phyloP scores from a whole-genome alignment of 257 asterid genomes.

The Solanum gandarillasii region DNA sequence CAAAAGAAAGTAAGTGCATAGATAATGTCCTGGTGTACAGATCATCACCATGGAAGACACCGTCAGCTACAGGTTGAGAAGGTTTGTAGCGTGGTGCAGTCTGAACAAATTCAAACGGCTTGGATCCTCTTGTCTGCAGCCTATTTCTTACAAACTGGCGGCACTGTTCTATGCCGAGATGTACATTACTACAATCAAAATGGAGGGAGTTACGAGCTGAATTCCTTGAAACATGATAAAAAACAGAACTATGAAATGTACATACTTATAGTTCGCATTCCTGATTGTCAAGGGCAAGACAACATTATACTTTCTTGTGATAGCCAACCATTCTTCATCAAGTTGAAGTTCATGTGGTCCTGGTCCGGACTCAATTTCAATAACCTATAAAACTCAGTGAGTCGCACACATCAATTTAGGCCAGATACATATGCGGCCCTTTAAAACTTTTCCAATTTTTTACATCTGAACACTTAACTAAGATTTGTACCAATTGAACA shows the following conservation, averaged over 20 bases:
- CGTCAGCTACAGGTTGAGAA: conserved; percentile 21
- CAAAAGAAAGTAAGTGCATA: not conserved
- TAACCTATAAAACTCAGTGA: conserved; percentile 30
- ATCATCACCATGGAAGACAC: conserved; percentile 7
- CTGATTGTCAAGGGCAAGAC: conserved; percentile 51
- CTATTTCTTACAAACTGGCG: conserved; percentile 35
- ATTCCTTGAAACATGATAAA: not conserved
- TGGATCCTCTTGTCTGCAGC: conserved; percentile 51
- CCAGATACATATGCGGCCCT: not conserved
- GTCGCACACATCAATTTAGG: conserved; percentile 4
- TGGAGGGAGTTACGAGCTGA: not conserved
- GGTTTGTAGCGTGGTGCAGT: conserved; percentile 65
- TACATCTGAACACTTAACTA: not conserved
- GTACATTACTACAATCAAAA: conserved; percentile 42
- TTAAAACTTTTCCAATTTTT: not conserved
- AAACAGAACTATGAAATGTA: not conserved
- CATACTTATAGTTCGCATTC: conserved; percentile 49
- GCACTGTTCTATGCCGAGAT: conserved; percentile 43
- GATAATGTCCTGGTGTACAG: not conserved
- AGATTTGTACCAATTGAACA: not conserved
- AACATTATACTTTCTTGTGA: conserved; percentile 64
- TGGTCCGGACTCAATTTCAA: conserved; percentile 66
- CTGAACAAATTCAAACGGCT: conserved; percentile 59
- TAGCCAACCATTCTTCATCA: conserved; percentile 98
- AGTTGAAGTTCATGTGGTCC: conserved; percentile 78